These are phyloP conservation scores for Allium cepa DNA, from an alignment of 106 monocot species.

Conservation along the genomic window DNA sequence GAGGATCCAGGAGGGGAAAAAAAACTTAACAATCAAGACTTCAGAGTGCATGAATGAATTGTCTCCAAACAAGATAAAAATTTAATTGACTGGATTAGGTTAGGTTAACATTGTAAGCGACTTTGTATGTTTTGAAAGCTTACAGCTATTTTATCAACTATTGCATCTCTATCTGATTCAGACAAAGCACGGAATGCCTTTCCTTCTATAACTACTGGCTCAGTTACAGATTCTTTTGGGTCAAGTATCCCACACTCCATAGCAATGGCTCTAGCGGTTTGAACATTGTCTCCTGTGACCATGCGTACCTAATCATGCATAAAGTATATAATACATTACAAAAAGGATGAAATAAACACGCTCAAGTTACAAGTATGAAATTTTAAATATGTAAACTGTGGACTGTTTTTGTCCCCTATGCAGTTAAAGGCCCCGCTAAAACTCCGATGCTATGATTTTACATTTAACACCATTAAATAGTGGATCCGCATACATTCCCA, in stretches of 20 bases:
- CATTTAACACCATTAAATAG: too few species aligned
- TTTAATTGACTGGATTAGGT: neutral
- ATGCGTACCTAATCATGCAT: slow-evolving; percentile 56
- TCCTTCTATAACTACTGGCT: slow-evolving; percentile 81
- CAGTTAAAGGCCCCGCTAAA: too few species aligned
- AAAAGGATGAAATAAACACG: neutral
- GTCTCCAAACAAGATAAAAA: neutral
- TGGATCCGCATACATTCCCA: too few species aligned
- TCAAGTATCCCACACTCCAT: slow-evolving; percentile 71
- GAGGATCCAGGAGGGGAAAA: neutral
- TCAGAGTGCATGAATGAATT: neutral
- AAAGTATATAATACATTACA: slow-evolving; percentile 3
- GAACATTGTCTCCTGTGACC: slow-evolving; percentile 27
- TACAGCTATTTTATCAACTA: slow-evolving; percentile 82
- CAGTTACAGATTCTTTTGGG: slow-evolving; percentile 25
- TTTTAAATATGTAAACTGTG: too few species aligned
- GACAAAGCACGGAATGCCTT: slow-evolving; percentile 69
- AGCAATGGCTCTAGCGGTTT: slow-evolving; percentile 25
- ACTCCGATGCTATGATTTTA: too few species aligned
- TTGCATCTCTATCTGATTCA: slow-evolving; percentile 50
- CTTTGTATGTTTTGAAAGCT: slow-evolving; percentile 4
- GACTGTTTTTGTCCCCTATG: too few species aligned
- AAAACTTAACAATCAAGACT: neutral
- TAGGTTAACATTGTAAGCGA: too few species aligned
- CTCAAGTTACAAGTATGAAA: neutral